phyloP scores from a whole-genome alignment of 345 rosid species.

The Syzygium aromaticum region DNA sequence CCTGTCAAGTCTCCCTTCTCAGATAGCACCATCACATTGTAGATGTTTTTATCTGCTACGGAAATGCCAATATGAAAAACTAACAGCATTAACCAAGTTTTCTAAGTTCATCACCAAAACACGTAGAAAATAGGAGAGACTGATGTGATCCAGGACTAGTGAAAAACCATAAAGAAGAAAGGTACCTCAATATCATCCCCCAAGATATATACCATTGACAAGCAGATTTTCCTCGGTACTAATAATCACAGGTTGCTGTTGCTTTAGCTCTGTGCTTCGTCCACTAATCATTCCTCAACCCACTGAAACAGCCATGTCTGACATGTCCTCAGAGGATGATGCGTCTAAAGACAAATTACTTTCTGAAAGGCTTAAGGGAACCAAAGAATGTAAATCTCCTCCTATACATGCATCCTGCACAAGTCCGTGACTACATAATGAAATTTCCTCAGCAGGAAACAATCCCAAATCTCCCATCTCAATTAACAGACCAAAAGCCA shows the following conservation, averaged over 20 bases:
- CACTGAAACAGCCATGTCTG: constrained; percentile 8
- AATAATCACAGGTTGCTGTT: not conserved
- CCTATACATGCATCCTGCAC: not conserved
- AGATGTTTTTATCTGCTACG: not conserved
- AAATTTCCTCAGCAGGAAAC: constrained; percentile 11
- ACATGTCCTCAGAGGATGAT: constrained; percentile 9
- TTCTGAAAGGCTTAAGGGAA: not conserved
- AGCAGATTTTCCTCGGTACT: not conserved
- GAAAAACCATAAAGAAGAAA: not conserved
- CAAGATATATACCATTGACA: not conserved
- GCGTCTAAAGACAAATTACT: not conserved
- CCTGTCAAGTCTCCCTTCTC: not conserved
- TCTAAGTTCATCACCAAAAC: not conserved
- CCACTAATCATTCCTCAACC: constrained; percentile 1
- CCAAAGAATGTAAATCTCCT: not conserved
- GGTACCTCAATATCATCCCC: not conserved
- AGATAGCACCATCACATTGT: not conserved
- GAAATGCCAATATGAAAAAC: not conserved
- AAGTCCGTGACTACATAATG: not conserved
- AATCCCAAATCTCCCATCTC: constrained; percentile 24
- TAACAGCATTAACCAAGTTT: not conserved
- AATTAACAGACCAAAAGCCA: constrained; percentile 15
- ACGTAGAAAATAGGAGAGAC: not conserved
- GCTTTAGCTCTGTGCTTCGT: not conserved
- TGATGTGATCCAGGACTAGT: not conserved